Evolutionary conservation across 176 grass and related monocot species (phyloP), one percentile per base, ranked within the genome.

Genomic region (Zizania latifolia): DNA sequence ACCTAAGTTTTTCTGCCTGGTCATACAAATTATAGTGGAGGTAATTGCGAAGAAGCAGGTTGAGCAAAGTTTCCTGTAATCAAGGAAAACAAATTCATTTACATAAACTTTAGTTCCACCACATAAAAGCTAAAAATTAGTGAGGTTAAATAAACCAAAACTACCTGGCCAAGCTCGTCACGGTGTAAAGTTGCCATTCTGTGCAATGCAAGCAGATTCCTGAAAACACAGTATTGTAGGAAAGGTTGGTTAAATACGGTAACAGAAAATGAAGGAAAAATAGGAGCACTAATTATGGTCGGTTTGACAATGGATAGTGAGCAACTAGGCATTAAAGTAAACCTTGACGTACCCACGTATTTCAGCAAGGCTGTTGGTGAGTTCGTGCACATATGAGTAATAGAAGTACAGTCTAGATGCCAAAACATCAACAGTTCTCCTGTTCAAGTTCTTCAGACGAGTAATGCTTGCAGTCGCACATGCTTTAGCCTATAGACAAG

Each of bases 21-120:
- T 96, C 89, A 62, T 92, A 96, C 55, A 96, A 86, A 75, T 96
- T 96, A 41, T 96, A 96, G 51, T 96, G 86, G 51, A 96, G 89
- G 48, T 96, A 96, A 85, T 92, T 96, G 78, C 89, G 86, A 32
- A 96, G 93, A 13, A 96, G 87, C 55, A 96, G 78, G 69, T 96
- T 96, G 58, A 96, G 84, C 62, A 96, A 83, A 33, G 89, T 96
- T 77, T 96, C 93, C 93, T 96, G 81, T 67, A 83, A 36, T 31
- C 5, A 22, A 70, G 26, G 48, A 48, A 45, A 62, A 70, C 45
- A 44, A 38, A 35, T 22, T 37, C 2, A 34, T 55, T 62, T 22
- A 38, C 26, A 22, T 21, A 34, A 3, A 65, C n/a, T n/a, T 66
- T 68, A 46, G n/a, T 43, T 65, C 2, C 43, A 27, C 19, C 15